Conservation (phyloP, 441 rosid genomes). For the Macaranga tanarius region DNA sequence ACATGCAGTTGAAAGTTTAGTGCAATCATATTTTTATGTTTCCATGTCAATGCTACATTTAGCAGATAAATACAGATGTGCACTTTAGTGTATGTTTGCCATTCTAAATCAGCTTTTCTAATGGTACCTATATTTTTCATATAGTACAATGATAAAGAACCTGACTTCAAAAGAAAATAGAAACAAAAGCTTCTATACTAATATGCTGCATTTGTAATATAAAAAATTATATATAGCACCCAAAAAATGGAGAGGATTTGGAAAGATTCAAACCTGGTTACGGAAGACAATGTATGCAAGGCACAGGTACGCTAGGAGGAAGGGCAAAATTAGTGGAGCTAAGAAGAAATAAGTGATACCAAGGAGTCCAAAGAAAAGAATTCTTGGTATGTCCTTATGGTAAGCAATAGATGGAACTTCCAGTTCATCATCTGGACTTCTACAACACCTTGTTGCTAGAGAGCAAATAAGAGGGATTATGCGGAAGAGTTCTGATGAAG, state of each 20-base stretch:
- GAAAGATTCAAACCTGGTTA: conserved; percentile 61
- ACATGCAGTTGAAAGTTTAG: background rate
- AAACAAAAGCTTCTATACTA: background rate
- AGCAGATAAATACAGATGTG: background rate
- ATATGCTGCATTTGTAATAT: background rate
- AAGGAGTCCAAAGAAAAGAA: conserved; percentile 85
- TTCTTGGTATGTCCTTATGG: conserved; percentile 80
- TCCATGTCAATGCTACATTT: background rate
- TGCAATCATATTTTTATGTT: conserved; percentile 2
- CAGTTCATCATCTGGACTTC: conserved; percentile 49
- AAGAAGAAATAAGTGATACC: conserved; percentile 95
- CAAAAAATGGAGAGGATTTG: conserved; percentile 8
- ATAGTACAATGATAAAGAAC: background rate
- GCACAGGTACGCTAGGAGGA: conserved; percentile 77
- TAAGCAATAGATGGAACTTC: conserved; percentile 74
- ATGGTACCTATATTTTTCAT: background rate
- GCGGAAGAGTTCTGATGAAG: conserved; percentile 83
- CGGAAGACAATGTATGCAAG: conserved; percentile 80
- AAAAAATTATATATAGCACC: background rate
- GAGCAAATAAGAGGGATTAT: conserved; percentile 64
- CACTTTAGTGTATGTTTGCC: background rate
- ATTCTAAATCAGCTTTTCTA: conserved; percentile 1
- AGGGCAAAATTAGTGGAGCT: conserved; percentile 92
- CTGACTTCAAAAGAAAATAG: background rate
- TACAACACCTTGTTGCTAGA: conserved; percentile 54